Conservation (phyloP, 257 asterid genomes). For the Plantago major region DNA sequence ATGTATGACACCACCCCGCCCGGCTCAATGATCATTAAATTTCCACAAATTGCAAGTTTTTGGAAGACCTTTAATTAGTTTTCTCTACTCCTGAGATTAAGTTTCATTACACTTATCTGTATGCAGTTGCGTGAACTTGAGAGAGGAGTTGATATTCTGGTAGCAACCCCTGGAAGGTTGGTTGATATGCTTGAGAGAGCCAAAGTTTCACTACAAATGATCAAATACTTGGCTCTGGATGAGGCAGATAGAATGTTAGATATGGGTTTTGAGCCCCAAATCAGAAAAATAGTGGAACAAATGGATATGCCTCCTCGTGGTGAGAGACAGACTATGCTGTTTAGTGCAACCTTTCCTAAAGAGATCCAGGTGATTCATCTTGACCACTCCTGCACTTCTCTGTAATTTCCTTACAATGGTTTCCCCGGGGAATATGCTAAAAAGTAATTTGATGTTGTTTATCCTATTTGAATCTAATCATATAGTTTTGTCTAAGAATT, state of each 20-base stretch:
- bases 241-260: conserved; percentile 96
- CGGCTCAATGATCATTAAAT: too few relatives aligned
- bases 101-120: conserved; percentile 13
- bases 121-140: conserved; percentile 81
- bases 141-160: conserved; percentile 93
- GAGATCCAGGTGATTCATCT: conserved; percentile 68
- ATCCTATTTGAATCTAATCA: background rate
- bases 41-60: background rate
- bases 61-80: conserved; percentile 5
- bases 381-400: conserved; percentile 7
- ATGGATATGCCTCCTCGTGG: conserved; percentile 94
- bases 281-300: conserved; percentile 85
- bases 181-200: conserved; percentile 96
- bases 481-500: background rate
- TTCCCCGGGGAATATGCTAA: background rate
- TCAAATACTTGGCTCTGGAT: conserved; percentile 83
- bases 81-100: conserved; percentile 14
- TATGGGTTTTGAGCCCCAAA: conserved; percentile 97
- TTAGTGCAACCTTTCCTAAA: conserved; percentile 88
- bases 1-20: too few relatives aligned
- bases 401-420: background rate
- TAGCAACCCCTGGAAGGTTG: conserved; percentile 93
- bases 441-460: background rate
- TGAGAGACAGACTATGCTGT: conserved; percentile 86
- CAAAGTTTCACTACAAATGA: conserved; percentile 72